phyloP scores from a whole-genome alignment of 345 rosid genomes.

The Syzygium oleosum region DNA sequence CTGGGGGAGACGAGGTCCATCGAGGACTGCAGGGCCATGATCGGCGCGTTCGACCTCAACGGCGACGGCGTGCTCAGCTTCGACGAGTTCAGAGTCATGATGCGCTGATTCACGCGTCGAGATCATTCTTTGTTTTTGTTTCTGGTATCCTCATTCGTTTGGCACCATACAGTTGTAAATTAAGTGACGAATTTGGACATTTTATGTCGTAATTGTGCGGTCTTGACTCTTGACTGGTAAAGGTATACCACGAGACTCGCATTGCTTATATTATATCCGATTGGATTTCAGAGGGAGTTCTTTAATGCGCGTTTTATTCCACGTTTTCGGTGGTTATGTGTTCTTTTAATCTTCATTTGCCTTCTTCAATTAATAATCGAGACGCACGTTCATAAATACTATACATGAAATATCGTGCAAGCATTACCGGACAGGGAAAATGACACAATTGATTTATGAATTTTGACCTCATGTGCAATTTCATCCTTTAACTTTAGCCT shows the following conservation, averaged over 20 bases:
- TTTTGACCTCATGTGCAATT: too few species aligned
- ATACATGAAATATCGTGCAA: not conserved
- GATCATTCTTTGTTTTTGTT: not conserved
- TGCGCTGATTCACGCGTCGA: conserved; percentile 13
- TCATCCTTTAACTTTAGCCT: too few species aligned
- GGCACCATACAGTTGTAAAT: not conserved
- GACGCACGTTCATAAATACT: not conserved
- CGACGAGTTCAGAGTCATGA: conserved; percentile 62
- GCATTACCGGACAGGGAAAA: not conserved
- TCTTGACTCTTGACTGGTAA: not conserved
- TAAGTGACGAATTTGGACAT: not conserved
- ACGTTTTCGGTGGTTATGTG: not conserved
- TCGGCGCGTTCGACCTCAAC: conserved; percentile 50
- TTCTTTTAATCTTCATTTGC: not conserved
- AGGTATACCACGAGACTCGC: not conserved
- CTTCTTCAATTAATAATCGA: not conserved
- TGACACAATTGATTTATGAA: too few species aligned
- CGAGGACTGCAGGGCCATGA: conserved; percentile 53
- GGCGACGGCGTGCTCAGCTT: conserved; percentile 66
- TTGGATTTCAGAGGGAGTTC: not conserved
- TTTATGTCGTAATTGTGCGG: not conserved
- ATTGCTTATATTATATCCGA: not conserved
- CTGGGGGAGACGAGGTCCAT: conserved; percentile 40
- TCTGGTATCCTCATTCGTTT: not conserved
- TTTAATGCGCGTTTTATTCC: not conserved